These are phyloP conservation scores for Suaeda aralocaspica DNA, from an alignment of 148 eudicot genomes.

Conservation along the genomic window DNA sequence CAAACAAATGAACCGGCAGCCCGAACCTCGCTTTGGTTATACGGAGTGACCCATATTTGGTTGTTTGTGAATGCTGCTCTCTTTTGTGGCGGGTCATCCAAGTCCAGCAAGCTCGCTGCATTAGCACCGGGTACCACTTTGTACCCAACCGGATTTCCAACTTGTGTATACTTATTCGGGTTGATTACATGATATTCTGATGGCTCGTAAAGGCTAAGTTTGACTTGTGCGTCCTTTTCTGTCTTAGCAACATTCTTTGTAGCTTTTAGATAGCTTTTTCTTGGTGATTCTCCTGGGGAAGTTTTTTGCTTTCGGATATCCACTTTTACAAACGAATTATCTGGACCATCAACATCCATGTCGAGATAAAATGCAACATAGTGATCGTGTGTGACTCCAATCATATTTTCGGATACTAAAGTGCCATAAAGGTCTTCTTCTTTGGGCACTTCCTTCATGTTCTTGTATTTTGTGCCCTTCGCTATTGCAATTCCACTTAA, in stretches of 20 bases:
- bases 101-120: slow-evolving; percentile 83
- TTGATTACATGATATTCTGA: slow-evolving; percentile 76
- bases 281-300: slow-evolving; percentile 54
- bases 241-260: slow-evolving; percentile 75
- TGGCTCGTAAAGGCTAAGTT: slow-evolving; percentile 84
- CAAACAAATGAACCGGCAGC: slow-evolving; percentile 85
- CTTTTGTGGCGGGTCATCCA: slow-evolving; percentile 84
- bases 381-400: slow-evolving; percentile 93
- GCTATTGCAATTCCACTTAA: slow-evolving; percentile 91
- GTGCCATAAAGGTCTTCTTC: slow-evolving; percentile 69
- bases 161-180: slow-evolving; percentile 61
- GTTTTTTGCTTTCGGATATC: slow-evolving; percentile 50
- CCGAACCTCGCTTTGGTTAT: slow-evolving; percentile 77
- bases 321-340: slow-evolving; percentile 92
- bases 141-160: slow-evolving; percentile 91
- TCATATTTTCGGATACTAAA: slow-evolving; percentile 77
- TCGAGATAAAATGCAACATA: slow-evolving; percentile 82
- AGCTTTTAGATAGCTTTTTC: slow-evolving; percentile 82
- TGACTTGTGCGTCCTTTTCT: slow-evolving; percentile 87
- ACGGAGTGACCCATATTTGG: slow-evolving; percentile 95
- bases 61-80: slow-evolving; percentile 88
- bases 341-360: slow-evolving; percentile 78
- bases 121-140: slow-evolving; percentile 87
- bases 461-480: slow-evolving; percentile 64
- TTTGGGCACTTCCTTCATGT: slow-evolving; percentile 72